phyloP scores from a whole-genome alignment of 106 monocot species.

The Acorus gramineus region DNA sequence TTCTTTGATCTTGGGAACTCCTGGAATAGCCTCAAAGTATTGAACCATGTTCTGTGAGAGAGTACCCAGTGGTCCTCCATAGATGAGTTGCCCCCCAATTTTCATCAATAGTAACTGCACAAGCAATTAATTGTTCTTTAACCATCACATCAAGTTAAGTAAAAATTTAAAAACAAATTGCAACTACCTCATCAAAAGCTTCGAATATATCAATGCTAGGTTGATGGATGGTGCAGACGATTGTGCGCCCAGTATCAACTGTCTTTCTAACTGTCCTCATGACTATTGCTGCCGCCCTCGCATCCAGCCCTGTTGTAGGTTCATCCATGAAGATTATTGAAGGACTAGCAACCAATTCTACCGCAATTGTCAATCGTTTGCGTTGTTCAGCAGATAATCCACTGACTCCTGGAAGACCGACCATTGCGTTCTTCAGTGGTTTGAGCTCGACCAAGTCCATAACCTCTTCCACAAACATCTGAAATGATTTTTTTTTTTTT shows the following conservation, averaged over 20 bases:
- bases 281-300: conserved; percentile 2
- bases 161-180: too few species aligned
- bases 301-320: not conserved
- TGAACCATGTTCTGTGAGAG: too few species aligned
- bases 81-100: too few species aligned
- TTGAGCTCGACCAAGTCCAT: conserved; percentile 1
- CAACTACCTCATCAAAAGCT: too few species aligned
- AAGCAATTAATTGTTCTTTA: too few species aligned
- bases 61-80: too few species aligned
- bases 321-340: conserved; percentile 2
- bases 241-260: too few species aligned
- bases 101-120: not conserved
- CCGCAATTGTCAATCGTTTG: not conserved
- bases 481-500: not conserved
- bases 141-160: too few species aligned
- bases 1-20: conserved; percentile 35
- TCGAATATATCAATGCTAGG: too few species aligned
- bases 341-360: conserved; percentile 2
- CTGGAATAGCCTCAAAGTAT: conserved; percentile 32
- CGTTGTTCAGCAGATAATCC: conserved; percentile 1
- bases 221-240: too few species aligned
- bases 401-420: conserved; percentile 1
- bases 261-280: not conserved
- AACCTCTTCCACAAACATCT: conserved; percentile 7
- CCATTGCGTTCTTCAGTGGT: not conserved